Base-by-base conservation (phyloP, 768 basidiomycete species). In the Grammothele lineata region DNA sequence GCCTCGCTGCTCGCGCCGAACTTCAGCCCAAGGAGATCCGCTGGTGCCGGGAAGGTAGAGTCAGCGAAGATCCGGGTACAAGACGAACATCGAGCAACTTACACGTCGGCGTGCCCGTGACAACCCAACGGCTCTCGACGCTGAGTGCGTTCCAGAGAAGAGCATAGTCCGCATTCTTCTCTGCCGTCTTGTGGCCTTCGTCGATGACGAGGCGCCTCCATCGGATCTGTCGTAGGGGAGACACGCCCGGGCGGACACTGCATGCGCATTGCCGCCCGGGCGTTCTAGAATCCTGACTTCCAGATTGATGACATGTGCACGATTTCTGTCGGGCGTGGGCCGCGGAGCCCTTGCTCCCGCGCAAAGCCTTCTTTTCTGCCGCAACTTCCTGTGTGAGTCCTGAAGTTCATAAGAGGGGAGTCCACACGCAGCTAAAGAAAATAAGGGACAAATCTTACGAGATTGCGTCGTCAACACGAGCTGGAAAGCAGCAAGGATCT, bases 131-230 rank as follows among this genome's bases (percentile, higher is more conserved):
- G 25, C 85, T 71, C 57, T 94, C 88, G 5, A 87, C 78, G 51
- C 85, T 91, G n/a, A 94, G 62, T 14, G 72, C 43, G 36, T 71
- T 73, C 3, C 79, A 72, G 43, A 92, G 79, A 5, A 70, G 62
- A 0, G 78, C 80, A 27, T 85, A 58, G 7, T 67, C 63, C 0
- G 81, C 75, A 4, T 70, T 67, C 12, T 72, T 54, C 5, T 76
- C 76, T 1, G 79, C 77, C 0, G 84, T 72, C 14, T 80, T 77
- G 49, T 91, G 88, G 0, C 92, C 92, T 72, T 95, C 92, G 59
- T 95, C 92, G 14, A 94, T 76, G n/a, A 94, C 81, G 1, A 94
- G 70, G 1, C 92, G 80, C 62, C 92, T 93, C 91, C 91, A 94
- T 17, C 90, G 74, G 33, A 92, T 73, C 60, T 81, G 84, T 6